phyloP scores from a whole-genome alignment of 148 eudicot species.

The Spergularia bocconei region DNA sequence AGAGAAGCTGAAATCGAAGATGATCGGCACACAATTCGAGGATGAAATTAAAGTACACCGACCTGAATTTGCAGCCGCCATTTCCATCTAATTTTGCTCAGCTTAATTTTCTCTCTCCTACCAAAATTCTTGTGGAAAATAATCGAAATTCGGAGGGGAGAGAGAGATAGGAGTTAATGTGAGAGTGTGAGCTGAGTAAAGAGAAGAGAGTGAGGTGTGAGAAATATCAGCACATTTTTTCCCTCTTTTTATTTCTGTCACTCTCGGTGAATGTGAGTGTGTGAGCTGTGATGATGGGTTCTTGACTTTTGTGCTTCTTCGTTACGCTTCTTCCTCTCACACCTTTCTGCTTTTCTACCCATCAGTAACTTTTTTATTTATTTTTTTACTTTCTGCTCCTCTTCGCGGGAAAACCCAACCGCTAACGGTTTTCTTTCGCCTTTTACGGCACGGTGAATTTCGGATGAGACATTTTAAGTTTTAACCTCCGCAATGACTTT shows the following conservation, averaged over 20 bases:
- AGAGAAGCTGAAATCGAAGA: slow-evolving; percentile 29
- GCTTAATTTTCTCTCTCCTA: background rate
- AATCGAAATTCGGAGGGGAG: background rate
- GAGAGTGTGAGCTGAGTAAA: background rate
- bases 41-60: slow-evolving; percentile 13
- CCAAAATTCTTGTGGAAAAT: too few relatives aligned
- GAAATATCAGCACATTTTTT: background rate
- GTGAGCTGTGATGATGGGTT: slow-evolving; percentile 6
- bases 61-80: slow-evolving; percentile 19
- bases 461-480: too few relatives aligned
- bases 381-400: background rate
- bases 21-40: slow-evolving; percentile 31
- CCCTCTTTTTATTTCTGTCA: background rate
- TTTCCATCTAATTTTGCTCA: background rate
- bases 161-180: background rate
- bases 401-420: slow-evolving; percentile 7
- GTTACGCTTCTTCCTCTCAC: too few relatives aligned
- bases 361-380: too few relatives aligned
- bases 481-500: too few relatives aligned
- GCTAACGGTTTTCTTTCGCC: background rate
- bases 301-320: slow-evolving; percentile 11
- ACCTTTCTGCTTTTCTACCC: too few relatives aligned
- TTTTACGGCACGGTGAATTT: background rate
- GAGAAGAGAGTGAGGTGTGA: background rate
- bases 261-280: background rate